These are phyloP conservation scores for Coniochaeta hoffmannii DNA, from an alignment of 2,329 filamentous ascomycete species.

Conservation along the genomic window DNA sequence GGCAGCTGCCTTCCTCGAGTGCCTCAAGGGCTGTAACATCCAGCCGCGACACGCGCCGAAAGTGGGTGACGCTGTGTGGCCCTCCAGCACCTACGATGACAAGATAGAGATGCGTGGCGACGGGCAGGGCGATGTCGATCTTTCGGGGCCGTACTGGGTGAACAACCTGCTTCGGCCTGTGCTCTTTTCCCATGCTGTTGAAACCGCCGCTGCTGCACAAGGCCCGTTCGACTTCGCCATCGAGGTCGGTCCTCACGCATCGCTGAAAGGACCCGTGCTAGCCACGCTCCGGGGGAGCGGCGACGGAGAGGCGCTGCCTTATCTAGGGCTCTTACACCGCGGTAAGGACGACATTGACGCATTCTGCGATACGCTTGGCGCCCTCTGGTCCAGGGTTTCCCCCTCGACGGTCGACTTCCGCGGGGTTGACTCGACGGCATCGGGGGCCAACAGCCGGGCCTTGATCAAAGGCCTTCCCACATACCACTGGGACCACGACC, in stretches of 20 bases:
- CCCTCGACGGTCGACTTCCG: neutral
- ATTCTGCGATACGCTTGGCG: neutral
- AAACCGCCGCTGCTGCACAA: neutral
- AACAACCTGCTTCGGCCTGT: conserved; percentile 9
- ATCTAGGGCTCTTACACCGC: neutral
- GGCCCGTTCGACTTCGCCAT: conserved; percentile 4
- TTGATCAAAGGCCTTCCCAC: conserved; percentile 6
- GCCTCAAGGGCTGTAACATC: neutral
- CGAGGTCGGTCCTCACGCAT: conserved; percentile 11
- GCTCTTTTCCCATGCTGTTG: conserved; percentile 5
- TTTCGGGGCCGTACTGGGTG: conserved; percentile 8
- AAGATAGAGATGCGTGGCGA: neutral
- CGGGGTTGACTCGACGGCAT: neutral
- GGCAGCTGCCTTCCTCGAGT: conserved; percentile 9
- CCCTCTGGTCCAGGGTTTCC: neutral
- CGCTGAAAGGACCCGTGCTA: conserved; percentile 6
- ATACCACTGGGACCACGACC: conserved; percentile 9
- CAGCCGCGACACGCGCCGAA: neutral
- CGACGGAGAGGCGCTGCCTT: neutral
- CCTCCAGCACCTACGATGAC: conserved; percentile 4
- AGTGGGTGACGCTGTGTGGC: conserved; percentile 3
- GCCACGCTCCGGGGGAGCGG: neutral
- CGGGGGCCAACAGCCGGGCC: neutral
- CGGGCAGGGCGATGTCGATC: neutral
- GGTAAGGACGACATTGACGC: neutral